Conservation (phyloP, 208 protist genomes). For the Acanthamoeba sp. region DNA sequence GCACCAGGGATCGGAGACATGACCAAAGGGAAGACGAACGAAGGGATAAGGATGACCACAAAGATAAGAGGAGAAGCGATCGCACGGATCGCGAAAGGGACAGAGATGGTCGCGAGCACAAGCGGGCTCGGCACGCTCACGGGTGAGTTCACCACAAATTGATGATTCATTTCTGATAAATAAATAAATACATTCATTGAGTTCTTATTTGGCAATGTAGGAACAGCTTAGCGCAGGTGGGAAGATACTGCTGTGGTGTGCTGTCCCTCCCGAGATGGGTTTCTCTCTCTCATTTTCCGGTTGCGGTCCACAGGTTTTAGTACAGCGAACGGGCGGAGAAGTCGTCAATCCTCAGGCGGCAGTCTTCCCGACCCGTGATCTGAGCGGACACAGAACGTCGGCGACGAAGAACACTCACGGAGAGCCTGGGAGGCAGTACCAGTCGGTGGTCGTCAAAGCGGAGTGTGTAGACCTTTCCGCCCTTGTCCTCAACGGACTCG, state of each 20-base stretch:
- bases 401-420: background rate
- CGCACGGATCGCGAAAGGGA: background rate
- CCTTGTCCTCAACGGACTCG: constrained; percentile 34
- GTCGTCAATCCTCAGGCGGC: constrained; percentile 64
- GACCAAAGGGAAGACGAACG: background rate
- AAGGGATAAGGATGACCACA: background rate
- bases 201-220: too few species aligned
- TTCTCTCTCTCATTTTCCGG: background rate
- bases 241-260: too few species aligned
- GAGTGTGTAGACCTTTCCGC: constrained; percentile 61
- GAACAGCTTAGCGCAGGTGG: too few species aligned
- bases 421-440: constrained; percentile 1
- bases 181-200: constrained; percentile 42
- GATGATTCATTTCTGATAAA: background rate
- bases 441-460: constrained; percentile 70
- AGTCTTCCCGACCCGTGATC: constrained; percentile 61
- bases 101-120: background rate
- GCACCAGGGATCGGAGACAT: background rate
- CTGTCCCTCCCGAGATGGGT: background rate
- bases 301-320: background rate
- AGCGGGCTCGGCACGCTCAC: background rate
- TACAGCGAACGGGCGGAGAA: constrained; percentile 69
- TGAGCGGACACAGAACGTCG: background rate
- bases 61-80: background rate
- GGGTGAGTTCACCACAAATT: too few species aligned